Base-by-base conservation (phyloP, 139 green algal genomes). In the Chlamydomonas schloesseri region DNA sequence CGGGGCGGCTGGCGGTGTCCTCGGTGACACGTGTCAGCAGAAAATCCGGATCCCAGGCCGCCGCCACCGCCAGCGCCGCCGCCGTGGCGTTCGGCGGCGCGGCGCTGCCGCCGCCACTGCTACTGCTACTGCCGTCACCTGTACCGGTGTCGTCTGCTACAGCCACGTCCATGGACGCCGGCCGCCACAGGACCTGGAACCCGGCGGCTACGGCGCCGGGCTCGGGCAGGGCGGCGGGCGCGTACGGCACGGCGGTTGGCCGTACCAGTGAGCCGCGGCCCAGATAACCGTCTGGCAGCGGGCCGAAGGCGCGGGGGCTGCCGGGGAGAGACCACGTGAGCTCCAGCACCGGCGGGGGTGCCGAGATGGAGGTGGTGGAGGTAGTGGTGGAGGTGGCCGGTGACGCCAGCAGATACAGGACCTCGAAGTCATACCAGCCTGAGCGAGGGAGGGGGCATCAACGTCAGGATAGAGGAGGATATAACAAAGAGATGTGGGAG, bases 341-440 rank as follows among this genome's bases (percentile, higher is more conserved):
- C 24, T 83, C 75, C 8, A 82, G 11, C 42, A 50, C 42, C 6
- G 42, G 42, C 6, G 42, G 42, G 42, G 42, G 6, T 5, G 42
- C 42, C 6, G 42, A 5, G 42, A 8, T 8, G 42, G 42, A 13
- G 42, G 42, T 50, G 42, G 42, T 50, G 42, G 42, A 50, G 24
- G 34, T 1, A 9, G 33, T 5, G 36, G 34, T 42, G 33, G 75
- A 9, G 58, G 71, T 82, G 58, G 18, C 58, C 6, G 42, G 42
- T 8, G 42, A 8, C 8, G 42, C 42, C 42, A 50, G 42, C 6
- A 50, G 42, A 33, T 82, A 82, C 75, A 82, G 75, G 14, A 82
- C 14, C 75, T 82, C 75, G 17, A 82, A 72, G 20, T 82, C 75
- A 36, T 82, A 82, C 75, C 75, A 82, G 55, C 73, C 73, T 81